Base-by-base conservation (phyloP, 2,329 filamentous ascomycete species). In the Elsinoe ampelina region DNA sequence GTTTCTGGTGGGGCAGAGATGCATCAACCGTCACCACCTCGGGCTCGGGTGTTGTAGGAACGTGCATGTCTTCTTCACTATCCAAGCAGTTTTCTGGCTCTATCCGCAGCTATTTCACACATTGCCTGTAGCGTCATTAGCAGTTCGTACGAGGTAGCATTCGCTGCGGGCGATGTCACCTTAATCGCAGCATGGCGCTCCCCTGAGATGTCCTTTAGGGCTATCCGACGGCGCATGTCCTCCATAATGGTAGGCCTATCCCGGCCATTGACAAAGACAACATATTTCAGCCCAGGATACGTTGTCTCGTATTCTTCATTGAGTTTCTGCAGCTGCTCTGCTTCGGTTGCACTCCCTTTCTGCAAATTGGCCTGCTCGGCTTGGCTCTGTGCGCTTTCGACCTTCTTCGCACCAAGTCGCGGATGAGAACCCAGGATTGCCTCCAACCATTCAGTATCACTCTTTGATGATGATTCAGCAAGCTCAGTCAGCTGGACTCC, bases 261-360 rank as follows among this genome's bases (percentile, higher is more conserved):
- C 47, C 91, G 80, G 0, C 89, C 89, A 68, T 95, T 91, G 57
- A 96, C 92, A 69, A 95, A 96, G 15, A 92, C 87, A 66, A 95
- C 89, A 75, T 95, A 96, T 71, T 86, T 79, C 67, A 96, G 69
- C 0, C 91, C 89, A 0, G 89, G 89, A 69, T 92, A 95, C 57
- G 65, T 77, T n/a, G 74, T 74, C 70, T 95, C 91, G 67, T 95
- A 96, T 70, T 87, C 81, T 10, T 71, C 71, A 67, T 96, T 96
- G 64, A 95, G 71, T 30, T 66, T 67, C 5, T 73, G 76, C 59
- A 95, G 71, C 64, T 75, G 71, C 58, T 75, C 73, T 7, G 74
- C 75, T 65, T 87, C 82, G 45, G 81, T 80, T 34, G 70, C 71
- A 58, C 60, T 64, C 11, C 66, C 67, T 8, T 54, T 71, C 57